phyloP scores from a whole-genome alignment of 768 basidiomycete species.

The Tricholoma sp. region DNA sequence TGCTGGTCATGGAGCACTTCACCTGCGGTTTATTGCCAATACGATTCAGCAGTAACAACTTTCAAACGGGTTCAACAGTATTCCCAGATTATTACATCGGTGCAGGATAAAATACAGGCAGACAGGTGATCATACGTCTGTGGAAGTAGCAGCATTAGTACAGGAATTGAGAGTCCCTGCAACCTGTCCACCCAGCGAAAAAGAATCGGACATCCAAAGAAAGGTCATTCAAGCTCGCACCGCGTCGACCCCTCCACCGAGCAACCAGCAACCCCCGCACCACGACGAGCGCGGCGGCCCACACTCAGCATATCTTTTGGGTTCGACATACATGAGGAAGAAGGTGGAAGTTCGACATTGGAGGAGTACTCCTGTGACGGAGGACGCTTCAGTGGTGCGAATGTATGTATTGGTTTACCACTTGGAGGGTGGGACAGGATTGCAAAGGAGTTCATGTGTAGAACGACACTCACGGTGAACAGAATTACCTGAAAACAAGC shows the following conservation, averaged over 20 bases:
- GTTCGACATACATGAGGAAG: conserved; percentile 66
- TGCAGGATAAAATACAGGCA: no score
- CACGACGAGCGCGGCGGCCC: no score
- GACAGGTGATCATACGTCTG: no score
- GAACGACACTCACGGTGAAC: no score
- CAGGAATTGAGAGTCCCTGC: no score
- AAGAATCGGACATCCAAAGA: conserved; percentile 60
- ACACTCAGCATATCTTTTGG: conserved; percentile 57
- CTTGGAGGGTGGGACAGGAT: conserved; percentile 12
- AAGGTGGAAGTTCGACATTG: conserved; percentile 65
- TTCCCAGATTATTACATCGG: no score
- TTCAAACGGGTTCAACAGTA: no score
- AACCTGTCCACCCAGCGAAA: conserved; percentile 23
- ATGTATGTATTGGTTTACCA: conserved; percentile 63
- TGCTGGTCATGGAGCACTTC: no score
- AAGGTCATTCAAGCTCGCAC: conserved; percentile 41
- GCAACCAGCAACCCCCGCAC: conserved; percentile 78
- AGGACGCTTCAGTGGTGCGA: conserved; percentile 81
- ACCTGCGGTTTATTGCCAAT: no score
- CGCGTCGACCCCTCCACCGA: conserved; percentile 66
- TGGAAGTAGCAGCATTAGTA: no score
- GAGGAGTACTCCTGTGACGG: conserved; percentile 60
- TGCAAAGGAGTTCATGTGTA: background rate
- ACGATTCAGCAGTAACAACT: no score
- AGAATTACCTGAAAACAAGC: no score